A percentile compares a stretch with the other conserved stretches of the same genome.
phyloP scores from a whole-genome alignment of 306 rosid species.

The Phaseolus lunatus region DNA sequence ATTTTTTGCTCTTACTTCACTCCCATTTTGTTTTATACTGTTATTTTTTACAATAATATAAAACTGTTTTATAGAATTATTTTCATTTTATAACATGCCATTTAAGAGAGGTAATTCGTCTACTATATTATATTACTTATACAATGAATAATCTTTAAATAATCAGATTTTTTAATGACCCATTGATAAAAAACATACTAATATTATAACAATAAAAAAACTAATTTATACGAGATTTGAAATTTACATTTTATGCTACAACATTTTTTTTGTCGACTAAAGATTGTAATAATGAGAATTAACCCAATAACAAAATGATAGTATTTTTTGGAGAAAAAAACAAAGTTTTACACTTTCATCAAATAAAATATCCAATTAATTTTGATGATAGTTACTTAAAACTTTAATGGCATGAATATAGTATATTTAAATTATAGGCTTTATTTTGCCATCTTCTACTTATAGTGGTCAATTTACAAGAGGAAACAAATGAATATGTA shows the following conservation, averaged over 20 bases:
- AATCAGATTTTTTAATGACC: neutral
- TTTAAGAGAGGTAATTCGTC: no score
- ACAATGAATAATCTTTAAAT: no score
- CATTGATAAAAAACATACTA: no score
- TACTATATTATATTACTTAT: no score
- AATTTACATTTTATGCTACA: no score
- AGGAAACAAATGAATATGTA: neutral
- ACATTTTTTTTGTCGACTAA: no score
- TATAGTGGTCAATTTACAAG: conserved; percentile 18
- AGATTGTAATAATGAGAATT: no score
- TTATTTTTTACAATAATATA: neutral
- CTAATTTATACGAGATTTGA: no score
- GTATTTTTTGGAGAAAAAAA: no score
- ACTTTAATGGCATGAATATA: neutral
- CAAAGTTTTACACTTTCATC: neutral
- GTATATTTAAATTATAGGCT: neutral
- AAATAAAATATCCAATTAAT: neutral
- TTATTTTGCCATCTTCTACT: conserved; percentile 7
- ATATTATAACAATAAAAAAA: no score
- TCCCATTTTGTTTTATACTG: neutral
- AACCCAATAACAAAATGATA: no score
- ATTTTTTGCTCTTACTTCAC: neutral
- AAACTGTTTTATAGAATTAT: neutral
- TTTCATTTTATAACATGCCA: neutral
- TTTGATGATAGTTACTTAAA: neutral